These are phyloP conservation scores for Exophiala alcalophila DNA, from an alignment of 2,329 filamentous ascomycete genomes.

Conservation along the genomic window DNA sequence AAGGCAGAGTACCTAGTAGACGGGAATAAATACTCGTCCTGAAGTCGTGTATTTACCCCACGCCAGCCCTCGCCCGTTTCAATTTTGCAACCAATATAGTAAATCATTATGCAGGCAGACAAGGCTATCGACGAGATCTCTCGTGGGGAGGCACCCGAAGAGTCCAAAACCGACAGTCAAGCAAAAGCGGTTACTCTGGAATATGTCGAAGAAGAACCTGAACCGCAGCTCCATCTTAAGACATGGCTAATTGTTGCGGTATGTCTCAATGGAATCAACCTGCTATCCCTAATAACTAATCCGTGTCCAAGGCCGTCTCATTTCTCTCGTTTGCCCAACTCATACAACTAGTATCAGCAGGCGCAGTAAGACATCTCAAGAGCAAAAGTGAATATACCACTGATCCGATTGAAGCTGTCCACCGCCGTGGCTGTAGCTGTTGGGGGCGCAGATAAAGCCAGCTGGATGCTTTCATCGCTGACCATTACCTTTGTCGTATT, in stretches of 20 bases:
- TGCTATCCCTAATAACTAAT: not conserved
- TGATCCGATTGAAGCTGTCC: slow-evolving; percentile 1
- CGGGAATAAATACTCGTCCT: slow-evolving; percentile 4
- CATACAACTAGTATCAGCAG: slow-evolving; percentile 9
- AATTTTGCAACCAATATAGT: slow-evolving; percentile 1
- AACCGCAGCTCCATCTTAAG: slow-evolving; percentile 13
- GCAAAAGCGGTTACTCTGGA: slow-evolving; percentile 1
- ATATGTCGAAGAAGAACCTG: slow-evolving; percentile 6
- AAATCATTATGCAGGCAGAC: slow-evolving; percentile 6
- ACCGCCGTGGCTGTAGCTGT: slow-evolving; percentile 5
- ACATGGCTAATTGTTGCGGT: slow-evolving; percentile 10
- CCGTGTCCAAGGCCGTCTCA: slow-evolving; percentile 5
- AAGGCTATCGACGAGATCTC: slow-evolving; percentile 3
- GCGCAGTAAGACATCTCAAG: slow-evolving; percentile 3
- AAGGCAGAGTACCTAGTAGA: slow-evolving; percentile 2
- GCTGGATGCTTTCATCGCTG: slow-evolving; percentile 11
- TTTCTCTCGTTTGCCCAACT: slow-evolving; percentile 10
- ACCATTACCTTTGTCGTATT: slow-evolving; percentile 10
- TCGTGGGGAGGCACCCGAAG: not conserved
- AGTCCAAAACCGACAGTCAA: slow-evolving; percentile 1
- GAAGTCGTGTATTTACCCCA: not conserved
- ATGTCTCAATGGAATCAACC: slow-evolving; percentile 2
- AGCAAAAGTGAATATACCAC: not conserved
- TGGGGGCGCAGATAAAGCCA: slow-evolving; percentile 2
- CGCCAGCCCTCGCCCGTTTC: not conserved